Conservation (phyloP, 1,139 yeast genomes). For the Candida sojae region DNA sequence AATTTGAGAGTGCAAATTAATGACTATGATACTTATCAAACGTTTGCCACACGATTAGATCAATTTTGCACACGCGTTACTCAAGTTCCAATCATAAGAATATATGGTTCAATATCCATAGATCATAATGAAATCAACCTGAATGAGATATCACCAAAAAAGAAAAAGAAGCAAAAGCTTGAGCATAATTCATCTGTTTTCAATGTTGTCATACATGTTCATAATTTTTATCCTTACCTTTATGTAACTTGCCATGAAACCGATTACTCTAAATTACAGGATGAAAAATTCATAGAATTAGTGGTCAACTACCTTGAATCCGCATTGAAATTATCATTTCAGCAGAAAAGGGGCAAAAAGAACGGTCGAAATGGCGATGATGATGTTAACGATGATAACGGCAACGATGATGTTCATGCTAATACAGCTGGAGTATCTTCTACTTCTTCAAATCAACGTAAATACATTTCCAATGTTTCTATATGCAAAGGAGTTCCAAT, state of each 20-base stretch:
- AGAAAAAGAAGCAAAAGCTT: constrained; percentile 8
- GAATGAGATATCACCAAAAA: constrained; percentile 5
- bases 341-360: constrained; percentile 10
- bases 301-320: constrained; percentile 22
- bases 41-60: constrained; percentile 35
- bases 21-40: constrained; percentile 66
- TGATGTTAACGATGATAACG: constrained; percentile 8
- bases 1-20: constrained; percentile 45
- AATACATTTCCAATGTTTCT: constrained; percentile 65
- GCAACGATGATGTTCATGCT: not conserved
- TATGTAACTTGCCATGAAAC: constrained; percentile 52
- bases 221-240: constrained; percentile 82
- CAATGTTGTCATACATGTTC: constrained; percentile 62
- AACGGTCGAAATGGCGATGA: constrained; percentile 15
- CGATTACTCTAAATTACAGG: constrained; percentile 13
- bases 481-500: constrained; percentile 78
- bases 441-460: constrained; percentile 15
- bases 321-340: constrained; percentile 19
- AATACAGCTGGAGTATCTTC: not conserved
- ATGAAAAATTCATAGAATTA: constrained; percentile 12
- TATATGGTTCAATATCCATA: constrained; percentile 66
- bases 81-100: constrained; percentile 72
- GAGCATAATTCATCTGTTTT: constrained; percentile 14
- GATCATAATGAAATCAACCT: constrained; percentile 3
- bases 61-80: constrained; percentile 30